Percentiles rank a stretch among this genome's conserved stretches.
Conservation (phyloP, 768 basidiomycete genomes). For the Neoboletus subvelutipes region DNA sequence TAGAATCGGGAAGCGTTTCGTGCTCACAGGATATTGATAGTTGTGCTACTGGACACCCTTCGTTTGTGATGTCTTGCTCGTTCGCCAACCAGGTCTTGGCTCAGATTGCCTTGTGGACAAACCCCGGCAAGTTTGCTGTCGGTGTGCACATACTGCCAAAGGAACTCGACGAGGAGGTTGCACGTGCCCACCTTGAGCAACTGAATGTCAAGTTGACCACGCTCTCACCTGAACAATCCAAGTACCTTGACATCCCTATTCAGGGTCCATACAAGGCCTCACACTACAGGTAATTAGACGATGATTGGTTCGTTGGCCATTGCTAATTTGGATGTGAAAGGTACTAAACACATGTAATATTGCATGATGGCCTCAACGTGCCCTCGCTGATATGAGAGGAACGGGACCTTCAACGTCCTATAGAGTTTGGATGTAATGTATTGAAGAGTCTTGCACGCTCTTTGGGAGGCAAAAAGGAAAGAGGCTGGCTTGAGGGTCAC, state of each 20-base stretch:
- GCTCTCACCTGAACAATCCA: constrained; percentile 69
- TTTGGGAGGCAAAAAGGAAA: constrained; percentile 33
- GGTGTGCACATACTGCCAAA: constrained; percentile 99
- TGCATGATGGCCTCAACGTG: constrained; percentile 74
- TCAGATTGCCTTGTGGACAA: constrained; percentile 97
- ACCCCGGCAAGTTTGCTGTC: constrained; percentile 86
- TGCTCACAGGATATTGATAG: constrained; percentile 35
- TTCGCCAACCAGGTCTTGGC: constrained; percentile 99
- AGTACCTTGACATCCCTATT: constrained; percentile 88
- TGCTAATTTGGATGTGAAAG: constrained; percentile 15
- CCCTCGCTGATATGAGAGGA: constrained; percentile 59
- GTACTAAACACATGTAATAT: constrained; percentile 27
- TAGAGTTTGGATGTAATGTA: constrained; percentile 43
- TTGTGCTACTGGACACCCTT: constrained; percentile 98
- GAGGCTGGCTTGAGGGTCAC: constrained; percentile 16
- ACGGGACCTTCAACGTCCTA: constrained; percentile 70
- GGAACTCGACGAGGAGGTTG: constrained; percentile 98
- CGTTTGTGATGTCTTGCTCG: constrained; percentile 99
- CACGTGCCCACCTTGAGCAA: constrained; percentile 88
- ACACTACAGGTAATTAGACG: constrained; percentile 62
- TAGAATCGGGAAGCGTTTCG: not conserved
- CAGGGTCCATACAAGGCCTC: constrained; percentile 76
- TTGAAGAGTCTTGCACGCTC: constrained; percentile 50
- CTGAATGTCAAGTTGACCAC: constrained; percentile 93
- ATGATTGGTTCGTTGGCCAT: not conserved